Percentiles rank a stretch among this genome's conserved stretches.
phyloP scores from a whole-genome alignment of 169 alveolate genomes.

The Cryptosporidium viatorum region DNA sequence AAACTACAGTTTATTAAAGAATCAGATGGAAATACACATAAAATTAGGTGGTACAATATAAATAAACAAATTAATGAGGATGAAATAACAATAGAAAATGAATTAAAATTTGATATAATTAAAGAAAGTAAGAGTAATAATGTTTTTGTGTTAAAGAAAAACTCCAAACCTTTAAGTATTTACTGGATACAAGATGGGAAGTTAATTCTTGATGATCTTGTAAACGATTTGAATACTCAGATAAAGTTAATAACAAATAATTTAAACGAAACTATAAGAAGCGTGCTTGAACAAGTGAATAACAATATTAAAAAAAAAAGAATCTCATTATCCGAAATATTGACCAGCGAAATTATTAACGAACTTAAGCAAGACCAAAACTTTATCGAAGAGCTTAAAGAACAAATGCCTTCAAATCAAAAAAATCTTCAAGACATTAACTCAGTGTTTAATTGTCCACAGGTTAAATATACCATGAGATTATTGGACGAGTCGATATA shows the following conservation, averaged over 20 bases:
- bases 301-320: not conserved
- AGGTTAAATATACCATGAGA: slow-evolving; percentile 63
- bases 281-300: slow-evolving; percentile 1
- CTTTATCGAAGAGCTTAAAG: slow-evolving; percentile 27
- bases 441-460: slow-evolving; percentile 55
- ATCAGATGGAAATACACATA: not conserved
- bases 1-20: slow-evolving; percentile 8
- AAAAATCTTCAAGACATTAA: slow-evolving; percentile 3
- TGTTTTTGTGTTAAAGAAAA: slow-evolving; percentile 48
- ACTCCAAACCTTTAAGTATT: not conserved
- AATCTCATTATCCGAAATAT: slow-evolving; percentile 12
- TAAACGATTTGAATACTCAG: slow-evolving; percentile 31
- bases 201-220: not conserved
- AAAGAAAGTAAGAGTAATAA: slow-evolving; percentile 16
- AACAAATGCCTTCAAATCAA: slow-evolving; percentile 57
- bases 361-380: slow-evolving; percentile 11
- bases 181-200: slow-evolving; percentile 46
- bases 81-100: not conserved
- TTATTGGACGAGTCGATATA: slow-evolving; percentile 61
- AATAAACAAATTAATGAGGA: slow-evolving; percentile 9
- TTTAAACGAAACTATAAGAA: slow-evolving; percentile 7
- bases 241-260: not conserved
- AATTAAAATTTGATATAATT: not conserved
- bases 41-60: slow-evolving; percentile 52
- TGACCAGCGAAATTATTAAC: slow-evolving; percentile 7